These are phyloP conservation scores for Hypoxylon sp. DNA, from an alignment of 2,329 filamentous ascomycete genomes.

Conservation along the genomic window DNA sequence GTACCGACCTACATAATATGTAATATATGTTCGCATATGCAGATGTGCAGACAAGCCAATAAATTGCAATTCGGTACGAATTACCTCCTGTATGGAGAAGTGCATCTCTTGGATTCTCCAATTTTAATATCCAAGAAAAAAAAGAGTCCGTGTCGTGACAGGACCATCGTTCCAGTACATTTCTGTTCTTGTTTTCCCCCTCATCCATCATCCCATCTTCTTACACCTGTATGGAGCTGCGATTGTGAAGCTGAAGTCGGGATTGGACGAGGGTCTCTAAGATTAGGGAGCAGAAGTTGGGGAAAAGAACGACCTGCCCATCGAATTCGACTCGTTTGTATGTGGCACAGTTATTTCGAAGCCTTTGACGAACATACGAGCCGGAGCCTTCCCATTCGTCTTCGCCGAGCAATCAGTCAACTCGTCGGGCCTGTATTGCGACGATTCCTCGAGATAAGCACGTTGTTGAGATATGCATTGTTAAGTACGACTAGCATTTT, in stretches of 20 bases:
- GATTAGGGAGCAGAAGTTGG: conserved; percentile 30
- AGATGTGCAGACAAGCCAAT: conserved; percentile 34
- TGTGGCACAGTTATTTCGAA: conserved; percentile 21
- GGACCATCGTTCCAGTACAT: conserved; percentile 37
- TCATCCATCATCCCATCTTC: conserved; percentile 19
- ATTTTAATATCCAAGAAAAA: conserved; percentile 44
- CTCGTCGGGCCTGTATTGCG: conserved; percentile 13
- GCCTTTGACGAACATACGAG: conserved; percentile 20
- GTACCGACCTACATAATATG: conserved; percentile 23
- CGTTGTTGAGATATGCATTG: conserved; percentile 21
- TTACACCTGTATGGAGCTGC: conserved; percentile 28
- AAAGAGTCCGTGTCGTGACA: conserved; percentile 41
- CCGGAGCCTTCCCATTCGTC: conserved; percentile 7
- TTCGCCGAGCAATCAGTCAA: conserved; percentile 19
- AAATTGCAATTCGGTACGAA: conserved; percentile 27
- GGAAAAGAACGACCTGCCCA: conserved; percentile 18
- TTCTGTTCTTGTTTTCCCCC: conserved; percentile 36
- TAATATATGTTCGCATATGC: conserved; percentile 36
- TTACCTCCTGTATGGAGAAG: conserved; percentile 41
- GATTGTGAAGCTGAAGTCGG: conserved; percentile 29
- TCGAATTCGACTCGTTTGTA: conserved; percentile 3
- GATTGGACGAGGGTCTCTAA: conserved; percentile 35
- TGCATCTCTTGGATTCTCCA: conserved; percentile 38
- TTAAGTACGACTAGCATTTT: conserved; percentile 19
- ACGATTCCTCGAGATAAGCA: conserved; percentile 16